These are phyloP conservation scores for Wickerhamiella kurtzmanii DNA, from an alignment of 805 yeast species.

Conservation along the genomic window DNA sequence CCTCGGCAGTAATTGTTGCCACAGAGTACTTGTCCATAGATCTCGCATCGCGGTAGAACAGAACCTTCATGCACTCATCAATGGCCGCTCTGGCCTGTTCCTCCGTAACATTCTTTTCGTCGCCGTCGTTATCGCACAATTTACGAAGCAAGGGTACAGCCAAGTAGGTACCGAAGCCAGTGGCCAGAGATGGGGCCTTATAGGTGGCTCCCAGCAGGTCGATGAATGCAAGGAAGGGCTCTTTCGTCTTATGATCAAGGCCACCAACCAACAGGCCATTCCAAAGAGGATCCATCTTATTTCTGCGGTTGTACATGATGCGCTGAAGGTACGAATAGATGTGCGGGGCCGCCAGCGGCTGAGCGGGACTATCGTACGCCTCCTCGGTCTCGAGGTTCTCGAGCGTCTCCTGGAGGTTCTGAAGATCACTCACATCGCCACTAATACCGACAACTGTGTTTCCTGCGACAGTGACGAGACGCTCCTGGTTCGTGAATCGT, in stretches of 20 bases:
- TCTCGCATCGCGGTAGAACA: conserved; percentile 93
- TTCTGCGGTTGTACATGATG: conserved; percentile 74
- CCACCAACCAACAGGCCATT: conserved; percentile 90
- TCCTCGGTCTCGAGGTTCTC: conserved; percentile 71
- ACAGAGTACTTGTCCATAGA: conserved; percentile 74
- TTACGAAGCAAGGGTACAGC: conserved; percentile 87
- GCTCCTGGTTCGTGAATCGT: conserved; percentile 71
- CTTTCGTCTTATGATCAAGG: conserved; percentile 43
- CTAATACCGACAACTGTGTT: conserved; percentile 84
- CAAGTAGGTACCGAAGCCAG: conserved; percentile 92
- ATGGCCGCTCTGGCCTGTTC: conserved; percentile 67
- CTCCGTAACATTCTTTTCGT: conserved; percentile 53
- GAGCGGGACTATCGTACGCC: conserved; percentile 46
- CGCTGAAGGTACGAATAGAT: conserved; percentile 78
- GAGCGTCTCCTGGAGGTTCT: conserved; percentile 58
- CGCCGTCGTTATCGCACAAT: conserved; percentile 65
- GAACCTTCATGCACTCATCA: conserved; percentile 79
- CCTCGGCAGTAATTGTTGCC: conserved; percentile 53
- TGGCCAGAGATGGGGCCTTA: conserved; percentile 76
- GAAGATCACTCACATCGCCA: conserved; percentile 92
- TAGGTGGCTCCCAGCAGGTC: conserved; percentile 88
- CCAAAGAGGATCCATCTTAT: conserved; percentile 94
- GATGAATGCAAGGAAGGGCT: conserved; percentile 71
- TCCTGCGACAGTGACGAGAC: conserved; percentile 71
- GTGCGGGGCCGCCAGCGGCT: conserved; percentile 66